Percentiles rank a stretch among this genome's conserved stretches.
Evolutionary conservation across 805 yeast genomes (phyloP).

Genomic region (Candida pseudofarinosa): DNA sequence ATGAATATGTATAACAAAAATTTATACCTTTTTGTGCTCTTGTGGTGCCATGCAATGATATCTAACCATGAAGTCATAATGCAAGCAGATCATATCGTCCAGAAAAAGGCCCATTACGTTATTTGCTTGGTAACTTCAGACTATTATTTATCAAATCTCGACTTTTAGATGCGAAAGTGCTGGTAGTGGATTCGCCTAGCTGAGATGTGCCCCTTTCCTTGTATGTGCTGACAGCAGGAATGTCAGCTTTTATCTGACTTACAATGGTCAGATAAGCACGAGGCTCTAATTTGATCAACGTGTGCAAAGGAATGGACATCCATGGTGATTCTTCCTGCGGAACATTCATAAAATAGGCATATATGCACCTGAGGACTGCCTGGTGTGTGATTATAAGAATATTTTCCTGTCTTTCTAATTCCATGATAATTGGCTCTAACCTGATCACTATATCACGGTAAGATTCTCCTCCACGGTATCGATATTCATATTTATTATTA

Average conservation of each 20-base stretch:
- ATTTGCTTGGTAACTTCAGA: neutral
- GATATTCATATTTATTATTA: slow-evolving; percentile 90
- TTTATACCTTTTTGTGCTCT: too few species aligned
- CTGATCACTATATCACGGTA: slow-evolving; percentile 93
- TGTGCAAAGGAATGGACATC: slow-evolving; percentile 98
- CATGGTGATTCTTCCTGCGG: slow-evolving; percentile 97
- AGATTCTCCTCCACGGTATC: slow-evolving; percentile 96
- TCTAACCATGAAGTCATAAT: too few species aligned
- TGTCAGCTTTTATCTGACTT: slow-evolving; percentile 87
- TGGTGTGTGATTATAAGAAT: slow-evolving; percentile 95
- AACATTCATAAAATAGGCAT: slow-evolving; percentile 97
- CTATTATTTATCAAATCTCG: slow-evolving; percentile 46
- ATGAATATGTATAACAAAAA: neutral
- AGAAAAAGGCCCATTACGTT: too few species aligned
- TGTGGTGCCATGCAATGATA: too few species aligned
- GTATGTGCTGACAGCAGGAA: slow-evolving; percentile 96
- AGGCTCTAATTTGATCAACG: slow-evolving; percentile 91
- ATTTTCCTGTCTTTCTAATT: slow-evolving; percentile 93
- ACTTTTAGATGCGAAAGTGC: slow-evolving; percentile 35
- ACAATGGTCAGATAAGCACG: slow-evolving; percentile 88
- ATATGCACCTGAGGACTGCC: slow-evolving; percentile 92
- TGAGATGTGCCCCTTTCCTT: slow-evolving; percentile 88
- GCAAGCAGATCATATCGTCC: too few species aligned
- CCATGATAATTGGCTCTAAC: slow-evolving; percentile 97
- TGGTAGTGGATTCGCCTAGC: slow-evolving; percentile 47